These are phyloP conservation scores for sweet orange (Citrus sinensis) DNA, from an alignment of 345 rosid species.

Conservation along the genomic window DNA sequence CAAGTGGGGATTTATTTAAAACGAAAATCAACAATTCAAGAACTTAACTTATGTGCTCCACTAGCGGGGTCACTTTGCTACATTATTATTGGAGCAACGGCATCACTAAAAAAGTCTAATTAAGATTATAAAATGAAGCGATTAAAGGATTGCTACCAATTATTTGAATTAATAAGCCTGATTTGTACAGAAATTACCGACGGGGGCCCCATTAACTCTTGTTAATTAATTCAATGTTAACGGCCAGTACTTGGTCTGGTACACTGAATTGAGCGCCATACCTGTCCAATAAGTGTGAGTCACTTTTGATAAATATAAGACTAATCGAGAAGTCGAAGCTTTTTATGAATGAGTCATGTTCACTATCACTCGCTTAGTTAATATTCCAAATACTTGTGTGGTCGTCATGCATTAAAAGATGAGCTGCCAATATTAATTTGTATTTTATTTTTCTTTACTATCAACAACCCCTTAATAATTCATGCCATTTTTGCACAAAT, in stretches of 20 bases:
- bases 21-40: neutral
- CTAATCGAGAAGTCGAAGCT: neutral
- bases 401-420: neutral
- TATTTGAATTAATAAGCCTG: neutral
- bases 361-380: neutral
- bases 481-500: neutral
- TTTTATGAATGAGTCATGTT: neutral
- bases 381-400: neutral
- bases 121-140: neutral
- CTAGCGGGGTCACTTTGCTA: neutral
- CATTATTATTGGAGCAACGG: neutral
- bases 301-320: neutral
- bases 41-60: neutral
- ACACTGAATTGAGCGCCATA: neutral
- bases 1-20: neutral
- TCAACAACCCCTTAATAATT: neutral
- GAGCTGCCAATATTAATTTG: no score
- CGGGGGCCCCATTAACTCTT: neutral
- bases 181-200: neutral
- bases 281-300: neutral
- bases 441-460: no score
- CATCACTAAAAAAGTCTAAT: neutral
- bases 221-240: neutral
- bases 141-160: neutral
- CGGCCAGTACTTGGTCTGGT: neutral